These are phyloP conservation scores for Phycomyces blakesleeanus DNA, from an alignment of 192 early-diverging fungal species.

Conservation along the genomic window DNA sequence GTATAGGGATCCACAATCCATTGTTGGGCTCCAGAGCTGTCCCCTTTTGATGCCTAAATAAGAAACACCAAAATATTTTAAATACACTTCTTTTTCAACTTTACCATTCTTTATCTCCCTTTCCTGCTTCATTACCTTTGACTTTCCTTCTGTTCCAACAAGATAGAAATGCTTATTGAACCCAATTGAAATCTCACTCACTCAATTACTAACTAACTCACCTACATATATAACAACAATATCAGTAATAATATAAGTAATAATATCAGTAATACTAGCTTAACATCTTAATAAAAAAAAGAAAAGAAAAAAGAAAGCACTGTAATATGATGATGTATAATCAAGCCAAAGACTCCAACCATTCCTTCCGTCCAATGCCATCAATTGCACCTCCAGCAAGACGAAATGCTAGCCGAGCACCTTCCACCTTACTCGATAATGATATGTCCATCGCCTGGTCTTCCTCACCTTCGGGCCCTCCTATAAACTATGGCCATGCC, in stretches of 20 bases:
- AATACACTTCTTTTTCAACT: neutral
- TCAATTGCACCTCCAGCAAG: neutral
- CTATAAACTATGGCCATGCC: neutral
- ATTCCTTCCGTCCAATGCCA: neutral
- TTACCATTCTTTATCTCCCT: neutral
- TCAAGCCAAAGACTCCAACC: conserved; percentile 1
- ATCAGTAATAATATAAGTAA: too few species aligned
- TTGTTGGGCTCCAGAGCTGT: too few species aligned
- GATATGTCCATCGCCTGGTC: conserved; percentile 1
- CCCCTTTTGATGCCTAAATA: too few species aligned
- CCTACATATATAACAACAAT: too few species aligned
- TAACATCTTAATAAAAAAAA: too few species aligned
- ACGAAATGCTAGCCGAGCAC: neutral
- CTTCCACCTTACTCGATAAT: neutral
- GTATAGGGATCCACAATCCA: too few species aligned
- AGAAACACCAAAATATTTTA: neutral
- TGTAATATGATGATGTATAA: conserved; percentile 4
- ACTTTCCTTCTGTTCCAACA: neutral
- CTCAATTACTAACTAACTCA: too few species aligned
- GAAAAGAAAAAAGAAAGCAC: neutral
- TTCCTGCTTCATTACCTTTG: neutral
- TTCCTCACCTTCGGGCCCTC: neutral
- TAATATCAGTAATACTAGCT: neutral
- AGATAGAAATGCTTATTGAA: neutral
- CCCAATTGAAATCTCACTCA: too few species aligned